Percentiles rank a stretch among this genome's conserved stretches.
Conservation (phyloP, 208 protist species). For the Balamuthia mandrillaris region DNA sequence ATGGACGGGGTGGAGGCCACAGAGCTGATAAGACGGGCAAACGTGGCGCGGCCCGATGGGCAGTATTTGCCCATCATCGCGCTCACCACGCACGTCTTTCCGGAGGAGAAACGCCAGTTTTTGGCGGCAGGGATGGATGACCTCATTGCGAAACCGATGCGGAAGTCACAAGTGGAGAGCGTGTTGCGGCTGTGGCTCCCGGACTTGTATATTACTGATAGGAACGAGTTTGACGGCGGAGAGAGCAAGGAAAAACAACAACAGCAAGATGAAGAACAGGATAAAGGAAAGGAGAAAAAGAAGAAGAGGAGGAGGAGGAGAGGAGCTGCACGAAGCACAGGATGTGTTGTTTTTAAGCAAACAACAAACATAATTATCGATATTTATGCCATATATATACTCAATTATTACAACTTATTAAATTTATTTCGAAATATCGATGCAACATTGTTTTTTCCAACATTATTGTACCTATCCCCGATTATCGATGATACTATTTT, state of each 20-base stretch:
- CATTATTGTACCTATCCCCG: slow-evolving; percentile 49
- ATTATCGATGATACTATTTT: slow-evolving; percentile 53
- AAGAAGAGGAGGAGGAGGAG: slow-evolving; percentile 18
- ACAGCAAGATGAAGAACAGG: too few relatives aligned
- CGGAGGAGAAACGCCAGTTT: background rate
- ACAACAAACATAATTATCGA: slow-evolving; percentile 9
- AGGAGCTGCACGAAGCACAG: slow-evolving; percentile 13
- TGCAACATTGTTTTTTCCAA: background rate
- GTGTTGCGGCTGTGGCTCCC: too few relatives aligned
- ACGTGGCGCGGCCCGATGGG: background rate
- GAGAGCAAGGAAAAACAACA: too few relatives aligned
- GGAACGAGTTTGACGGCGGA: too few relatives aligned
- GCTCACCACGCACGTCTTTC: background rate
- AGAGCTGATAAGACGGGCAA: background rate
- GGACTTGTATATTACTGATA: too few relatives aligned
- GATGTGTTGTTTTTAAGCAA: slow-evolving; percentile 1
- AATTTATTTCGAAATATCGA: background rate
- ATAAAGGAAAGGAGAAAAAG: too few relatives aligned
- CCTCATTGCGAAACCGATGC: too few relatives aligned
- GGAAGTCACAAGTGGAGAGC: too few relatives aligned
- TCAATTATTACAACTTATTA: background rate
- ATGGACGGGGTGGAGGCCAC: slow-evolving; percentile 22
- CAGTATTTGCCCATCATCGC: background rate
- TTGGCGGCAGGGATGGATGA: too few relatives aligned
- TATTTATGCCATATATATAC: background rate